Percentiles rank a stretch among this genome's conserved stretches.
These are phyloP conservation scores for Neopestalotiopsis sp. DNA, from an alignment of 2,329 filamentous ascomycete species.

Conservation along the genomic window DNA sequence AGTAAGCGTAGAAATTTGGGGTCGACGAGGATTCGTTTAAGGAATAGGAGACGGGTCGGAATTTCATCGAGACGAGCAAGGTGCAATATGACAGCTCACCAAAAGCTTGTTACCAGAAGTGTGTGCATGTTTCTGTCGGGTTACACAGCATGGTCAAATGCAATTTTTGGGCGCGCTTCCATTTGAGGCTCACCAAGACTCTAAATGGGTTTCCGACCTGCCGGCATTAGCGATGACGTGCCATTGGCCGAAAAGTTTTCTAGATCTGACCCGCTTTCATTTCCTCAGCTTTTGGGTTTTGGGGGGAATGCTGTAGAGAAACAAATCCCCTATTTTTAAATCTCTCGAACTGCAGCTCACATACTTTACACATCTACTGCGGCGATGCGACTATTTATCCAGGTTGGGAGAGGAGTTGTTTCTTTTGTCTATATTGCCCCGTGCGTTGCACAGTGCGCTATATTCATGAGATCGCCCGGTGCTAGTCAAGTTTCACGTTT, in stretches of 20 bases:
- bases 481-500: slow-evolving; percentile 1
- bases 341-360: not conserved
- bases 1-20: not conserved
- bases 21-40: not conserved
- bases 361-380: not conserved
- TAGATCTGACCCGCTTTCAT: slow-evolving; percentile 15
- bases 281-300: slow-evolving; percentile 11
- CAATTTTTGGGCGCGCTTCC: not conserved
- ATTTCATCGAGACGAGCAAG: not conserved
- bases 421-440: not conserved
- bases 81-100: not conserved
- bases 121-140: not conserved
- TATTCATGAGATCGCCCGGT: not conserved
- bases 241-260: slow-evolving; percentile 16
- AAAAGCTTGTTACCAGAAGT: not conserved
- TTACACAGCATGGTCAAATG: not conserved
- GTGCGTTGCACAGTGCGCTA: not conserved
- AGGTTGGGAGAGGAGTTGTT: not conserved
- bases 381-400: not conserved
- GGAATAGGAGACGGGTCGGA: not conserved
- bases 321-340: slow-evolving; percentile 4
- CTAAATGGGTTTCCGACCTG: slow-evolving; percentile 1
- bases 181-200: not conserved
- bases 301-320: not conserved
- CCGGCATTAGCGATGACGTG: slow-evolving; percentile 20